Percentiles rank a stretch among this genome's conserved stretches.
phyloP scores from a whole-genome alignment of 108 stramenopile species.

The Conticribra weissflogii region DNA sequence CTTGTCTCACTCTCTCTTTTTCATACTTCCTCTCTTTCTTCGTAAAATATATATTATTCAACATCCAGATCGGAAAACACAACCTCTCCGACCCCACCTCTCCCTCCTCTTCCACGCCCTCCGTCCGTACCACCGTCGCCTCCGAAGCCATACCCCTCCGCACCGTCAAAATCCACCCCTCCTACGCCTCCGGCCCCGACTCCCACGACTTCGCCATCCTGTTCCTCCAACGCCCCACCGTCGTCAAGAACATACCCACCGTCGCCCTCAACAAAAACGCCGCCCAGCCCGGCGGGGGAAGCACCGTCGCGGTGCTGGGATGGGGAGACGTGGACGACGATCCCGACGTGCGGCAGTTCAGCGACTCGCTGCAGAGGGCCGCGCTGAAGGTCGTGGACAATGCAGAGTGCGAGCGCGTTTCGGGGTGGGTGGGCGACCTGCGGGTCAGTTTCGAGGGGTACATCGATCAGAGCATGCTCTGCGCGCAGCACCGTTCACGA shows the following conservation, averaged over 20 bases:
- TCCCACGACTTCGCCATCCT: background rate
- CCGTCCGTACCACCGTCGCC: too few species aligned
- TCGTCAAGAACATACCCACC: background rate
- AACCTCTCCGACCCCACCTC: too few species aligned
- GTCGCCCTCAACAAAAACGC: constrained; percentile 1
- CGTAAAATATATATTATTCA: too few species aligned
- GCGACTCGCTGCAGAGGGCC: constrained; percentile 5
- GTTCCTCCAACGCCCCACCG: background rate
- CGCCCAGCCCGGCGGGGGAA: background rate
- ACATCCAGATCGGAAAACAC: too few species aligned
- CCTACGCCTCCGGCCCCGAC: background rate
- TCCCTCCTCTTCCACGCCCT: too few species aligned
- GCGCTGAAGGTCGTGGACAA: constrained; percentile 6
- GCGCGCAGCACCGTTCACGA: background rate
- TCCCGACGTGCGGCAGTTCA: background rate
- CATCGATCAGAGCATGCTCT: constrained; percentile 19
- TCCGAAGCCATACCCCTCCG: background rate
- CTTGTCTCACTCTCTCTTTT: too few species aligned
- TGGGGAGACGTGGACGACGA: constrained; percentile 15
- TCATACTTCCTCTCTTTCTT: too few species aligned
- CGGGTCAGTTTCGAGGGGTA: background rate
- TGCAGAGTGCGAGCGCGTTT: background rate
- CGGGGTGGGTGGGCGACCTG: background rate
- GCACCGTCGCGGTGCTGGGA: constrained; percentile 1
- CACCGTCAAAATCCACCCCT: background rate